Evolutionary conservation across 192 early-diverging fungal genomes (phyloP).

Genomic region (Podochytrium sp.): DNA sequence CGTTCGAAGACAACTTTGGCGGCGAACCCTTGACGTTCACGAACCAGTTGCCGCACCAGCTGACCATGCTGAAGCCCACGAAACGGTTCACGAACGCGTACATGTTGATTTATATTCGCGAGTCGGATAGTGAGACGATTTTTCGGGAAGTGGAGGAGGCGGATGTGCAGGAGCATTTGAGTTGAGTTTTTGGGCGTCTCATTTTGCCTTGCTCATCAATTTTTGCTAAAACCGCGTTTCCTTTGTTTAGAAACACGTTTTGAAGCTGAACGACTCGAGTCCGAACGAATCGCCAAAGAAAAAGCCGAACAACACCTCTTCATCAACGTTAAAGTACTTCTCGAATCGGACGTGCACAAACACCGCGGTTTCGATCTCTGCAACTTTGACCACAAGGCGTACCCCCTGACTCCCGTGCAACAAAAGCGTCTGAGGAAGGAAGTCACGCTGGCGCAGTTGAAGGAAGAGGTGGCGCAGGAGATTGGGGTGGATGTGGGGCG

Average conservation of each 20-base stretch:
- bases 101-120: slow-evolving; percentile 97
- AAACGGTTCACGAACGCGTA: slow-evolving; percentile 97
- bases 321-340: slow-evolving; percentile 66
- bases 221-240: slow-evolving; percentile 9
- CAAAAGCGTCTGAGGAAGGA: slow-evolving; percentile 61
- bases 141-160: slow-evolving; percentile 63
- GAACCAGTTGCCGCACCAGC: slow-evolving; percentile 3
- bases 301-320: slow-evolving; percentile 71
- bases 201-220: not conserved
- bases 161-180: slow-evolving; percentile 85
- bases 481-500: slow-evolving; percentile 50
- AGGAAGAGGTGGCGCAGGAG: slow-evolving; percentile 31
- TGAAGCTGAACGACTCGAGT: slow-evolving; percentile 64
- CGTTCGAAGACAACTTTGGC: slow-evolving; percentile 94
- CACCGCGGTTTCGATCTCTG: slow-evolving; percentile 90
- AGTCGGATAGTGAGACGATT: slow-evolving; percentile 71
- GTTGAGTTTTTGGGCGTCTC: slow-evolving; percentile 42
- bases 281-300: slow-evolving; percentile 69
- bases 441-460: slow-evolving; percentile 51
- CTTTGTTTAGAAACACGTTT: slow-evolving; percentile 23
- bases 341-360: slow-evolving; percentile 66
- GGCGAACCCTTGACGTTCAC: slow-evolving; percentile 56
- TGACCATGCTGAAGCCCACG: slow-evolving; percentile 28
- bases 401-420: slow-evolving; percentile 33
- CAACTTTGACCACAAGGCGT: slow-evolving; percentile 64